Evolutionary conservation across 208 protist species (phyloP).

Genomic region (Herpetomonas muscarum): DNA sequence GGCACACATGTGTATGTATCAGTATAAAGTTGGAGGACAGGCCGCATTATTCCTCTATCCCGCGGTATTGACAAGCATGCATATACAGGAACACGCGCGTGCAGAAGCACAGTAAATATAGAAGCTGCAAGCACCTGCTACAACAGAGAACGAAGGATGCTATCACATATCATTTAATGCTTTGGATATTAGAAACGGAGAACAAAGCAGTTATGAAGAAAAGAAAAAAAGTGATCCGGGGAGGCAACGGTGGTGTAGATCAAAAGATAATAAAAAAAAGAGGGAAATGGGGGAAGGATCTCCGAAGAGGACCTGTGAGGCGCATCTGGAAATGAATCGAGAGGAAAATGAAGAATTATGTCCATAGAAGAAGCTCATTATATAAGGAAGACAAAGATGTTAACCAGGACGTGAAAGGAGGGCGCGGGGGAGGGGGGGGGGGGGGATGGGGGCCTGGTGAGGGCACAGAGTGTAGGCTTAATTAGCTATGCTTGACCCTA

Average conservation of each 20-base stretch:
- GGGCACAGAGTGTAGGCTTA: not conserved
- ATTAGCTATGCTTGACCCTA: not conserved
- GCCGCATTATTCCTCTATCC: too few species aligned
- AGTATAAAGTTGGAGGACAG: too few species aligned
- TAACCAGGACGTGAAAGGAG: not conserved
- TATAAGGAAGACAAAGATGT: not conserved
- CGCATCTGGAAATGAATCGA: not conserved
- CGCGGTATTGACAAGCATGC: too few species aligned
- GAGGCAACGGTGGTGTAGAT: not conserved
- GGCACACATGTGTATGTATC: too few species aligned
- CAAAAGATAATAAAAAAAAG: constrained; percentile 17
- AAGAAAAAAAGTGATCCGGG: not conserved
- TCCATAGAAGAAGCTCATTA: constrained; percentile 3
- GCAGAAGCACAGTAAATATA: too few species aligned
- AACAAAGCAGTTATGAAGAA: constrained; percentile 5
- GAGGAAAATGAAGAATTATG: constrained; percentile 1
- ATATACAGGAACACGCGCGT: too few species aligned
- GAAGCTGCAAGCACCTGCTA: too few species aligned
- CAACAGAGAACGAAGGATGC: too few species aligned
- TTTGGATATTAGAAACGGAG: constrained; percentile 1
- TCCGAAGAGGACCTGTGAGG: not conserved
- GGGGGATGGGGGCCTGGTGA: not conserved
- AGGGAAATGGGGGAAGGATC: not conserved
- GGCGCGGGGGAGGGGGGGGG: not conserved
- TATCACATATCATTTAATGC: not conserved